Percentiles rank a stretch among this genome's conserved stretches.
Conservation (phyloP, 2,329 filamentous ascomycete species). For the Arachnomyces sp. region DNA sequence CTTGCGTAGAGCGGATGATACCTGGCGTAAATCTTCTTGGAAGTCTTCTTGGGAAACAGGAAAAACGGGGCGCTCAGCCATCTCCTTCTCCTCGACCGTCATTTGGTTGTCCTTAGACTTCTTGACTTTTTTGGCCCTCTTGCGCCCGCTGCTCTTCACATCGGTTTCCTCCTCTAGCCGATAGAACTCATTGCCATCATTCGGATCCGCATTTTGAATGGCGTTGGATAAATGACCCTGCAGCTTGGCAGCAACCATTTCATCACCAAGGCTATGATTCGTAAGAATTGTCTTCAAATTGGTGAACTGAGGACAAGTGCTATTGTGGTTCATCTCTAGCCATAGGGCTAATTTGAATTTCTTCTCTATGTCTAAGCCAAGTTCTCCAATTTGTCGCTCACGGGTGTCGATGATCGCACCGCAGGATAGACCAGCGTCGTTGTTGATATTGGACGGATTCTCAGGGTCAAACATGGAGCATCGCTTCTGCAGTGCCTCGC, state of each 20-base stretch:
- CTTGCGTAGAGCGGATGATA: slow-evolving; percentile 18
- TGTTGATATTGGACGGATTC: slow-evolving; percentile 13
- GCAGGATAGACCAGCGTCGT: slow-evolving; percentile 11
- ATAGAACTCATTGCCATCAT: slow-evolving; percentile 26
- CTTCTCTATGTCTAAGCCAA: slow-evolving; percentile 15
- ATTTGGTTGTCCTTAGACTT: too few species aligned
- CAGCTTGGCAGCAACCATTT: slow-evolving; percentile 16
- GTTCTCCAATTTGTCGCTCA: slow-evolving; percentile 16
- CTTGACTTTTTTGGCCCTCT: too few species aligned
- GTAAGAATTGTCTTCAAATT: slow-evolving; percentile 21
- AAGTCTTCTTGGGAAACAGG: slow-evolving; percentile 10
- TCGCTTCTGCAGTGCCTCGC: slow-evolving; percentile 49
- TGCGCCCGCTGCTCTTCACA: too few species aligned
- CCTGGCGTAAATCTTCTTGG: slow-evolving; percentile 15
- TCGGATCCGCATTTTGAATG: slow-evolving; percentile 7
- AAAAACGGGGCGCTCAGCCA: slow-evolving; percentile 5
- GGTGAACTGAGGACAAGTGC: slow-evolving; percentile 19
- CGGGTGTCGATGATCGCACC: slow-evolving; percentile 22
- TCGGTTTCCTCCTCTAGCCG: too few species aligned
- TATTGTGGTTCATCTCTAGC: slow-evolving; percentile 20
- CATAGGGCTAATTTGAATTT: slow-evolving; percentile 24
- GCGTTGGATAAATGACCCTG: slow-evolving; percentile 16
- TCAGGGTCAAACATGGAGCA: slow-evolving; percentile 30
- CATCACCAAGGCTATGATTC: slow-evolving; percentile 24
- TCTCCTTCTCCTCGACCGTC: neutral